Evolutionary conservation across 2,329 filamentous ascomycete genomes (phyloP).

Genomic region (Beauveria brongniartii): DNA sequence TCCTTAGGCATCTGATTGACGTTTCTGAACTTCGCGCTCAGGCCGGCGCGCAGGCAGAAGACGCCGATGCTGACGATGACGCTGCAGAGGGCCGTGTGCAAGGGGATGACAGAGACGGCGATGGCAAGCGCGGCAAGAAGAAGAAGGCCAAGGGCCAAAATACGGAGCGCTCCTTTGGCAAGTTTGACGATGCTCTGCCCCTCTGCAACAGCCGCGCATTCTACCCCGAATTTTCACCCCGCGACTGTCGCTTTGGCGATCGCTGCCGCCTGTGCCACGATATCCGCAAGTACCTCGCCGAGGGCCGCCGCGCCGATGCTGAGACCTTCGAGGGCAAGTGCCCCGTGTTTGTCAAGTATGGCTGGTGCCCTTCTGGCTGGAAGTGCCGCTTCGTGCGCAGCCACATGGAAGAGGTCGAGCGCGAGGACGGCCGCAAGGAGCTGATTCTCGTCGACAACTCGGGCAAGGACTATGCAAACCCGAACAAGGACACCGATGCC

Average conservation of each 20-base stretch:
- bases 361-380: slow-evolving; percentile 78
- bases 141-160: slow-evolving; percentile 62
- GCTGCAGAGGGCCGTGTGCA: slow-evolving; percentile 37
- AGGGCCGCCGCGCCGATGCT: slow-evolving; percentile 75
- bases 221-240: slow-evolving; percentile 73
- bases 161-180: slow-evolving; percentile 71
- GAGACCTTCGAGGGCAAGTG: slow-evolving; percentile 69
- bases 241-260: slow-evolving; percentile 67
- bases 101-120: slow-evolving; percentile 34
- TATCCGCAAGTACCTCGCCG: slow-evolving; percentile 72
- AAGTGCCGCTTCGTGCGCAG: slow-evolving; percentile 86
- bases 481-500: slow-evolving; percentile 13
- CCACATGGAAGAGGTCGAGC: slow-evolving; percentile 74
- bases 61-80: slow-evolving; percentile 34
- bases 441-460: slow-evolving; percentile 55
- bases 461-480: slow-evolving; percentile 10
- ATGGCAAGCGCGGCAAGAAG: slow-evolving; percentile 32
- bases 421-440: slow-evolving; percentile 74
- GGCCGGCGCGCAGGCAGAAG: slow-evolving; percentile 14
- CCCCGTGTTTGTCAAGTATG: slow-evolving; percentile 69
- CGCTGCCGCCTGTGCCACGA: slow-evolving; percentile 79
- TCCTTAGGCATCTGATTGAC: slow-evolving; percentile 35
- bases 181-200: slow-evolving; percentile 65
- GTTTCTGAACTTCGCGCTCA: slow-evolving; percentile 19
- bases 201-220: slow-evolving; percentile 69